phyloP scores from a whole-genome alignment of 306 rosid genomes.

The Prunus persica region Prunus_persica_NCBIv2 NC_034010.1:2056001-2056500 shows the following conservation, averaged over 20 bases:
- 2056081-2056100: not conserved
- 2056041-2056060: not conserved
- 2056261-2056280: not conserved
- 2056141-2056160: not conserved
- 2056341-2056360: conserved; percentile 22
- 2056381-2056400: conserved; percentile 22
- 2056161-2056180: not conserved
- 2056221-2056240: not conserved
- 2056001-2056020: not conserved
- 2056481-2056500: not conserved
- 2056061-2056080: not conserved
- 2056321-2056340: conserved; percentile 27
- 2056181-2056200: not conserved
- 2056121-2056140: not conserved
- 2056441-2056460: conserved; percentile 13
- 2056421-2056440: not conserved
- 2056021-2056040: not conserved
- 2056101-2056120: not conserved
- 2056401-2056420: conserved; percentile 1
- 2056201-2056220: not conserved
- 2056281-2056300: not conserved
- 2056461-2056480: not conserved
- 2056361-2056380: conserved; percentile 15
- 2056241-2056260: not conserved
- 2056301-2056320: not conserved